phyloP scores from a whole-genome alignment of 2,329 filamentous ascomycete species.

The Alternaria hordeiaustralica region DNA sequence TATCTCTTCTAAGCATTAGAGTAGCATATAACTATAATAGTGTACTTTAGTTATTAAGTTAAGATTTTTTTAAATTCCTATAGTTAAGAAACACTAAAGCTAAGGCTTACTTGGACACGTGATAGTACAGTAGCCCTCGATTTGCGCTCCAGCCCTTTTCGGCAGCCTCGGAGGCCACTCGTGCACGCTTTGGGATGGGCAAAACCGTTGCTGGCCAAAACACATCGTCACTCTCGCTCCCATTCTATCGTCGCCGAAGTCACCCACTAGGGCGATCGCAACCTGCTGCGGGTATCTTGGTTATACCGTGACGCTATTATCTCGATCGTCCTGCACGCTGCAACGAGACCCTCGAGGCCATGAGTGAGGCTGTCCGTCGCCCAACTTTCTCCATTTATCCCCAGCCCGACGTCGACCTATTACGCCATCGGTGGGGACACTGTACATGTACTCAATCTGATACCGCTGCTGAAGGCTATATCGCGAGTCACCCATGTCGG shows the following conservation, averaged over 20 bases:
- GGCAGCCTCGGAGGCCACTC: conserved; percentile 6
- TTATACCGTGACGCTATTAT: conserved; percentile 17
- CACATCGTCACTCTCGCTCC: conserved; percentile 2
- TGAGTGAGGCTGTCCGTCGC: conserved; percentile 10
- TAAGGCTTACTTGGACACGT: too few species aligned
- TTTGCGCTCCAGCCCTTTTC: conserved; percentile 11
- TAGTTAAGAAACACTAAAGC: too few species aligned
- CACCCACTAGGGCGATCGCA: neutral
- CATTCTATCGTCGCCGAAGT: conserved; percentile 8
- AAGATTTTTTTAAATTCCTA: too few species aligned
- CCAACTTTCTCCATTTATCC: conserved; percentile 13
- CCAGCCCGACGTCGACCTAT: conserved; percentile 3
- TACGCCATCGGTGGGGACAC: conserved; percentile 16
- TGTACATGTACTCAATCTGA: conserved; percentile 25
- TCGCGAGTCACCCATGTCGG: neutral
- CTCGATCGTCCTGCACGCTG: conserved; percentile 6
- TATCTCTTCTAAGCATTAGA: too few species aligned
- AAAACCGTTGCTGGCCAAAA: conserved; percentile 10
- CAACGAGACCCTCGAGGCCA: neutral
- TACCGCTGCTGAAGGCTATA: conserved; percentile 11
- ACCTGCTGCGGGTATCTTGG: conserved; percentile 13
- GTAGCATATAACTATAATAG: too few species aligned
- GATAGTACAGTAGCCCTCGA: conserved; percentile 3
- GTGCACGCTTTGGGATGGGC: conserved; percentile 27
- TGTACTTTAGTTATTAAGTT: too few species aligned